A percentile compares a stretch with the other conserved stretches of the same genome.
phyloP scores from a whole-genome alignment of 1,284 basidiomycete species.

The Boletus hoseneyae region DNA sequence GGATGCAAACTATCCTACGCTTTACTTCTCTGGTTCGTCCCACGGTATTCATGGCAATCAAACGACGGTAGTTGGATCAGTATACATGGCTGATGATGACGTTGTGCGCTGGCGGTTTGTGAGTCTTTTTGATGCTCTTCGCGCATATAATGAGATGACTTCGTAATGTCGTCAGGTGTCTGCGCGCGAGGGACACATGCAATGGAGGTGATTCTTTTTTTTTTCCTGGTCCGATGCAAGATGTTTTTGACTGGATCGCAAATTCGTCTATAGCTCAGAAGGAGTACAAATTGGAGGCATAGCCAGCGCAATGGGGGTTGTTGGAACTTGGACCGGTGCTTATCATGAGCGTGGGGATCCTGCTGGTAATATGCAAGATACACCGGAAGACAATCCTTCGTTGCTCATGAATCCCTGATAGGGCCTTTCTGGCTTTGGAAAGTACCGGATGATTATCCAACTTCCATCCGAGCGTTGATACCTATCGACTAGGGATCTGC shows the following conservation, averaged over 20 bases:
- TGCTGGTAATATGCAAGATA: slow-evolving; percentile 41
- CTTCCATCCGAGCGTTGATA: slow-evolving; percentile 12
- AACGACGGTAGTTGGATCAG: slow-evolving; percentile 51
- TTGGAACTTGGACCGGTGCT: slow-evolving; percentile 63
- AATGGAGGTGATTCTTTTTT: slow-evolving; percentile 49
- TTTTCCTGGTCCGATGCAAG: not conserved
- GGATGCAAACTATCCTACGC: slow-evolving; percentile 40
- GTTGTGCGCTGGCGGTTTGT: slow-evolving; percentile 64
- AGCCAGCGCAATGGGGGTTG: slow-evolving; percentile 59
- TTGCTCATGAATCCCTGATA: slow-evolving; percentile 4
- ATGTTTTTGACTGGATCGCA: not conserved
- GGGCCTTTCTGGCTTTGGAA: slow-evolving; percentile 35
- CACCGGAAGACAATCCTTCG: no score
- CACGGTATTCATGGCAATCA: slow-evolving; percentile 44
- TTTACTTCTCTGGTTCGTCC: slow-evolving; percentile 54
- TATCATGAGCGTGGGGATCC: slow-evolving; percentile 59
- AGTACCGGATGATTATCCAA: slow-evolving; percentile 13
- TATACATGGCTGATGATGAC: slow-evolving; percentile 51
- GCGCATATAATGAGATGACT: slow-evolving; percentile 2
- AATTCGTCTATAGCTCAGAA: slow-evolving; percentile 41
- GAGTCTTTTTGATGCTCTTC: slow-evolving; percentile 27
- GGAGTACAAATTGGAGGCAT: slow-evolving; percentile 62
- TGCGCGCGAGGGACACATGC: slow-evolving; percentile 44
- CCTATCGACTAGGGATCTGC: slow-evolving; percentile 1
- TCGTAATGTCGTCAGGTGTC: slow-evolving; percentile 40